These are phyloP conservation scores for Pelargonium citronellum DNA, from an alignment of 441 rosid genomes.

Conservation along the genomic window DNA sequence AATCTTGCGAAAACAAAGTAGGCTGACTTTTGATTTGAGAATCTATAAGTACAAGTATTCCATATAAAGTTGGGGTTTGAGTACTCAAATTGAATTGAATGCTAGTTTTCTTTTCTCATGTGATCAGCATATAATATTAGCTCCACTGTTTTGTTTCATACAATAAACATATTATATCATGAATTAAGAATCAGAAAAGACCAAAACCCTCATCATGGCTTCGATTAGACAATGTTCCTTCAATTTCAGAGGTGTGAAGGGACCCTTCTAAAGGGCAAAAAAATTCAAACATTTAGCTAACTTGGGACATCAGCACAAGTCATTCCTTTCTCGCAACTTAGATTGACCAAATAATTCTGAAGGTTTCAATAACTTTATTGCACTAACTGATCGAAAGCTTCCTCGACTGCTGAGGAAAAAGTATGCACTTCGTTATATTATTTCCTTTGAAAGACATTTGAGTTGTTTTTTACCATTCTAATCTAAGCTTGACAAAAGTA, in stretches of 20 bases:
- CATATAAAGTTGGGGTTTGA: not conserved
- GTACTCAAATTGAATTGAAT: not conserved
- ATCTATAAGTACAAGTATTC: not conserved
- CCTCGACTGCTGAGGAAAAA: not conserved
- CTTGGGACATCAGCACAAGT: not conserved
- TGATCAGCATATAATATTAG: not conserved
- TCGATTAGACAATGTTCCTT: not conserved
- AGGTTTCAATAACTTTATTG: not conserved
- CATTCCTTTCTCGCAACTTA: not conserved
- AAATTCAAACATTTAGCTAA: not conserved
- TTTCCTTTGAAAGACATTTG: not conserved
- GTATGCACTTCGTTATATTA: too few relatives aligned
- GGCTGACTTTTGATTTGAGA: not conserved
- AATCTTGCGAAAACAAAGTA: not conserved
- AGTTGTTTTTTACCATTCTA: not conserved
- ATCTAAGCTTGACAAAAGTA: too few relatives aligned
- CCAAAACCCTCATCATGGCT: not conserved
- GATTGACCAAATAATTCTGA: not conserved
- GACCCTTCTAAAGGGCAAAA: not conserved
- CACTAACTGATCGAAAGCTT: not conserved
- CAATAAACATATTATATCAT: not conserved
- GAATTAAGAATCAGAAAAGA: not conserved
- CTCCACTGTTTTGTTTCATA: not conserved
- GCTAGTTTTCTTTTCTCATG: not conserved
- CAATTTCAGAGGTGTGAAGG: not conserved